A percentile compares a stretch with the other conserved stretches of the same genome.
phyloP scores from a whole-genome alignment of 768 basidiomycete species.

The Suillus discolor region DNA sequence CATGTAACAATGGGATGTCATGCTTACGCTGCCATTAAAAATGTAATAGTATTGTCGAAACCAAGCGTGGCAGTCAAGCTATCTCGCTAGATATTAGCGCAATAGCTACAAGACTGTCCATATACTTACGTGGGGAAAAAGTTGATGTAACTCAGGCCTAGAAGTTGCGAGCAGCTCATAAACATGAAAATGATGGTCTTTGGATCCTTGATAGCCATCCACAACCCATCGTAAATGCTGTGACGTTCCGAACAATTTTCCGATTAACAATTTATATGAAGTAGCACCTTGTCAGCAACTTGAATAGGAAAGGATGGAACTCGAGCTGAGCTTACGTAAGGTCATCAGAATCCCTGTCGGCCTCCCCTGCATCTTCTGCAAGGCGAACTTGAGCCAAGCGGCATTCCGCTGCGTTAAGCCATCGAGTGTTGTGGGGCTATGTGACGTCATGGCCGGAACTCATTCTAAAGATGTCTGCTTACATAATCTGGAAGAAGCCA shows the following conservation, averaged over 20 bases:
- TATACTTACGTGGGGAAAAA: conserved; percentile 55
- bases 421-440: conserved; percentile 64
- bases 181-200: conserved; percentile 56
- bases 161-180: conserved; percentile 50
- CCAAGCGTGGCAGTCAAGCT: conserved; percentile 64
- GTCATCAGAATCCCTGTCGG: conserved; percentile 48
- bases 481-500: conserved; percentile 64
- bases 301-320: not conserved
- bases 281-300: not conserved
- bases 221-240: conserved; percentile 54
- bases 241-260: not conserved
- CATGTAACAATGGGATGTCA: not conserved
- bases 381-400: conserved; percentile 68
- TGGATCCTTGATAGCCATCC: conserved; percentile 56
- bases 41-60: conserved; percentile 56
- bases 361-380: conserved; percentile 70
- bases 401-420: conserved; percentile 53
- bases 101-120: not conserved
- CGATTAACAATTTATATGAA: not conserved
- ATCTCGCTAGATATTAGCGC: not conserved
- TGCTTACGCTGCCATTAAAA: conserved; percentile 63
- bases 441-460: not conserved
- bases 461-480: conserved; percentile 20
- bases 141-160: conserved; percentile 61
- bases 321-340: conserved; percentile 16